Evolutionary conservation across 371 early-diverging fungal genomes (phyloP), one percentile per base, ranked within the genome.

Genomic region (Mucor sp.): DNA sequence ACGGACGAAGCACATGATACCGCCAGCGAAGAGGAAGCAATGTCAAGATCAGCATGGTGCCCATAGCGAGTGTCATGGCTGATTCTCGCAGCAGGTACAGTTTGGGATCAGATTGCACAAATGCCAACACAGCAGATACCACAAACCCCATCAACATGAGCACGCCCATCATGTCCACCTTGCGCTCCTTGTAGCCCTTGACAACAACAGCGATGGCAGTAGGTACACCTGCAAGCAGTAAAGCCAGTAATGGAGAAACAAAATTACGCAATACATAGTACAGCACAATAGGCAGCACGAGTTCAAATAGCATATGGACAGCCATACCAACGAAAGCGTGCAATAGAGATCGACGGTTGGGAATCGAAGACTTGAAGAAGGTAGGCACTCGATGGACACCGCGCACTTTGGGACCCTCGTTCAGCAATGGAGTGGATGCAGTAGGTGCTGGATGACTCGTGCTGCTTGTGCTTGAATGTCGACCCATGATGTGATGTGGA

Each of bases 61-160:
- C 85, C 70, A 81, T 75, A 25, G 81, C 81, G 7, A 74, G 66
- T 0, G 85, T 85, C 73, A 83, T 79, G 57, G 82, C 74, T 1
- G 82, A 81, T 63, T 85, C 85, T 63, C 85, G 70, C 33, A 85
- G 65, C 9, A 85, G 69, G 61, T 79, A 79, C 6, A 85, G 70
- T 43, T 80, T 79, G 9, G 85, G 81, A 60, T 85, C 80, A 8
- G 81, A 75, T 62, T 81, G 79, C 8, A 81, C 68, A 60, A 79
- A 68, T 5, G 85, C 83, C 21, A 85, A 60, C 14, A 85, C 32
- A 12, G 75, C 81, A 5, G 85, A 85, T 12, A 79, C 70, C 27
- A 72, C 76, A 67, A 85, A 83, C 15, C 77, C 79, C 35, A 83
- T 37, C n/a, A 85, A 43, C 74, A 80, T 80, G 58, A 85, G 57